phyloP scores from a whole-genome alignment of 2,329 filamentous ascomycete genomes.

The Stachybotrys chartarum region DNA sequence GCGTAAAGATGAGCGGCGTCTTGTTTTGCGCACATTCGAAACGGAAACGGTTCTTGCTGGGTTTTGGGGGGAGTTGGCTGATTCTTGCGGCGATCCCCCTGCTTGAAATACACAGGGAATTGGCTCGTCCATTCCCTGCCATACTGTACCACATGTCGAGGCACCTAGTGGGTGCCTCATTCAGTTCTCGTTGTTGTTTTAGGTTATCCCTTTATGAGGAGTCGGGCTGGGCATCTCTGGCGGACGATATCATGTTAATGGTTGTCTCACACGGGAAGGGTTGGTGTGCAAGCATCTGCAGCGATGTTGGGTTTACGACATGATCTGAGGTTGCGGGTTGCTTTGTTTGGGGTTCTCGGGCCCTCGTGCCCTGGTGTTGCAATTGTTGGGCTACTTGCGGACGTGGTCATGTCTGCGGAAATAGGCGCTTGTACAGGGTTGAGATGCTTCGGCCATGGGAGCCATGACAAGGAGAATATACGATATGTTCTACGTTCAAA shows the following conservation, averaged over 20 bases:
- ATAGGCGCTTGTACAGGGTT: slow-evolving; percentile 22
- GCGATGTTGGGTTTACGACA: slow-evolving; percentile 21
- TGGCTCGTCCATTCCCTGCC: slow-evolving; percentile 16
- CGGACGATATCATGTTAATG: slow-evolving; percentile 13
- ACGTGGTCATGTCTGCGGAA: slow-evolving; percentile 22
- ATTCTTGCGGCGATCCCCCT: slow-evolving; percentile 19
- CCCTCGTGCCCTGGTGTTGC: slow-evolving; percentile 28
- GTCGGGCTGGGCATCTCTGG: neutral
- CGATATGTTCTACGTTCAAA: slow-evolving; percentile 21
- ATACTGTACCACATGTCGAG: slow-evolving; percentile 20
- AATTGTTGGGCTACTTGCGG: slow-evolving; percentile 19
- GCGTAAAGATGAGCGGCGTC: slow-evolving; percentile 26
- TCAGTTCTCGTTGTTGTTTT: slow-evolving; percentile 6
- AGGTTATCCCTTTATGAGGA: neutral
- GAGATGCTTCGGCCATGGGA: slow-evolving; percentile 19
- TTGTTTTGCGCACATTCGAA: slow-evolving; percentile 21
- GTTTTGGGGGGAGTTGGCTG: slow-evolving; percentile 29
- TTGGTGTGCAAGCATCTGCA: slow-evolving; percentile 20
- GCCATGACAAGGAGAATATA: slow-evolving; percentile 29
- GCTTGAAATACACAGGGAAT: slow-evolving; percentile 22
- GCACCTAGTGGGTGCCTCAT: slow-evolving; percentile 15
- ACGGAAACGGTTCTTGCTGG: slow-evolving; percentile 20
- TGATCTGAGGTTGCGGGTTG: slow-evolving; percentile 23
- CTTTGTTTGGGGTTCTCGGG: slow-evolving; percentile 22
- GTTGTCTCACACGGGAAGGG: slow-evolving; percentile 17